Evolutionary conservation across 345 rosid species (phyloP), one percentile per base, ranked within the genome.

Genomic region (Gossypium ekmanianum): DNA sequence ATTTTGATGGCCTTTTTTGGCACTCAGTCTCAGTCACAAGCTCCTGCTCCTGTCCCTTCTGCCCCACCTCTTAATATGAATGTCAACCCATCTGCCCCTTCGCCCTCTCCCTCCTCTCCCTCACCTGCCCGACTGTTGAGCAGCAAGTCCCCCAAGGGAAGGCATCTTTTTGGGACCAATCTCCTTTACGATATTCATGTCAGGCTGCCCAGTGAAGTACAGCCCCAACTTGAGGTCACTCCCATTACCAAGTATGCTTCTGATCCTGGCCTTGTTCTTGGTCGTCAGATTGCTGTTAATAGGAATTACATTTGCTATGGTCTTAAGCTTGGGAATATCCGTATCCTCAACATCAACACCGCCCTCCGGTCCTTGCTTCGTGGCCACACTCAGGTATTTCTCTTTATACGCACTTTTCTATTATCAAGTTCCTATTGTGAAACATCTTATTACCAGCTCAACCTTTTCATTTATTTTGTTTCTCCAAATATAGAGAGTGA

Each of bases 231-330:
- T 2, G 93, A 89, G 78, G 91, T 89, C 71, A 87, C 93, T 75
- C 93, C 96, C 66, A 91, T 91, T 39, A 89, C 96, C 51, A 89
- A 87, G 84, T 91, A 91, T 73, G 77, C 68, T 11, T 89, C 93
- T 3, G 93, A 91, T 81, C 96, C 96, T 61, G 88, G 88, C 26
- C 87, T 91, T 68, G 80, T 85, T 4, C 85, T 91, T 51, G 93
- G 96, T 34, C 85, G 96, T 17, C 93, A 91, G 82, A 91, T 91
- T 77, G 93, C 96, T 8, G 96, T 91, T 55, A 87, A 89, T 77
- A 81, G 88, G 74, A 87, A 78, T 77, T 91, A 91, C 68, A 91
- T 91, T 69, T 91, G 93, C 77, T 91, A 91, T 72, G 96, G 96
- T 34, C 88, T 91, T 75, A 91, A 91, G 86, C 87, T 83, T 74